Evolutionary conservation across 371 early-diverging fungal genomes (phyloP), one percentile per base, ranked within the genome.

Genomic region (Rhizomucor pusillus): DNA sequence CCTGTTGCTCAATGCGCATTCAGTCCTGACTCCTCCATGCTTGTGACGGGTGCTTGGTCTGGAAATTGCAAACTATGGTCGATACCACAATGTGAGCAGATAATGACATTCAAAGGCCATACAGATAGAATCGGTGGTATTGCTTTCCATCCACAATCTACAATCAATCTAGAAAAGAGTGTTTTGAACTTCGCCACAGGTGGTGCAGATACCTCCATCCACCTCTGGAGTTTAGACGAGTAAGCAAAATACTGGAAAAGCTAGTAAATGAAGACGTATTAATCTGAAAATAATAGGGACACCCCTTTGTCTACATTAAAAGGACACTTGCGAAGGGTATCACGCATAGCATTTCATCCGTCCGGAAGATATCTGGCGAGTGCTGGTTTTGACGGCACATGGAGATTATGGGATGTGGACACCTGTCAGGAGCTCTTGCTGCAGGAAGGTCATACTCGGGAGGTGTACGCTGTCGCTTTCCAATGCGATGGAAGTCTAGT

Each of bases 381-480:
- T 46, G 89, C 97, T 22, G 88, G 87, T 55, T 95, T 84, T 59
- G 97, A 98, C 67, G 85, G 84, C 40, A 90, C 94, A 19, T 98
- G 98, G 98, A 80, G 97, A 50, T 77, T 98, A 19, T 98, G 96
- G 95, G 97, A 97, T 68, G 79, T 89, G 10, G 86, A 89, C 41
- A 83, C 85, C 0, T 65, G 71, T 20, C 62, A 79, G 20, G 94
- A 94, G 56, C 69, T 98, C 5, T 66, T 96, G 39, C 71, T 93
- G 23, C 97, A 98, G 60, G 94, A 95, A 58, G 97, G 98, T 3
- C 98, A 98, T 67, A 82, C 93, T 12, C 82, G 85, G 22, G 93
- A 96, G 69, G 92, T 98, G 1, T 96, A 91, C 74, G 85, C 87
- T 1, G 82, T 98, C 48, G 85, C 82, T 4, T 94, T 97, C 60